Conservation (phyloP, 2,329 filamentous ascomycete species). For the Canariomyces notabilis region DNA sequence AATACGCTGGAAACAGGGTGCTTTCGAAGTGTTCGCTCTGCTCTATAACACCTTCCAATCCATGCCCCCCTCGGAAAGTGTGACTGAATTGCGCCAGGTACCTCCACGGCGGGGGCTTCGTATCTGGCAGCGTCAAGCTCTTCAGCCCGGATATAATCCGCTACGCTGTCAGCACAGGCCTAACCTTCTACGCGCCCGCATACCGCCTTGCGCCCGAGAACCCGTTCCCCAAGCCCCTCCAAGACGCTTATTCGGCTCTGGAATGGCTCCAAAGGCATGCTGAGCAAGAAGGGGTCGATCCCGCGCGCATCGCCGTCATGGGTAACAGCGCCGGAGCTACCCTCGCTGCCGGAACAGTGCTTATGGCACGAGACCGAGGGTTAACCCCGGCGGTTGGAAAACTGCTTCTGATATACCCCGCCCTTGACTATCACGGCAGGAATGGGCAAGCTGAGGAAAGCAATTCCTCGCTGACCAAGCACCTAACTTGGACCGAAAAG, state of each 20-base stretch:
- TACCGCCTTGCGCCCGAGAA: conserved; percentile 48
- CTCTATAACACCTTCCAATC: too few species aligned
- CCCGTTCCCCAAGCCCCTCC: conserved; percentile 39
- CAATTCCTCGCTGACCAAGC: conserved; percentile 2
- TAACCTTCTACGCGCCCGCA: conserved; percentile 34
- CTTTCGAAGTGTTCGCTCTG: too few species aligned
- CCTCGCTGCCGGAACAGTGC: conserved; percentile 26
- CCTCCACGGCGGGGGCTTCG: conserved; percentile 28
- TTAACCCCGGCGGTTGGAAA: conserved; percentile 30
- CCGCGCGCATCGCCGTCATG: conserved; percentile 23
- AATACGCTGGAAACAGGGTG: too few species aligned
- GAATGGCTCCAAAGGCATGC: conserved; percentile 32
- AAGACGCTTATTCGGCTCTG: conserved; percentile 34
- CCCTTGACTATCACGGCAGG: conserved; percentile 34
- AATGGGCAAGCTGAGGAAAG: conserved; percentile 17
- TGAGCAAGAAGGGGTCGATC: conserved; percentile 22
- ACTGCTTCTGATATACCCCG: conserved; percentile 34
- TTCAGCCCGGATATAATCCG: conserved; percentile 15
- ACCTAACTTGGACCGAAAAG: conserved; percentile 23
- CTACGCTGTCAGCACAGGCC: conserved; percentile 14
- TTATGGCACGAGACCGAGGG: conserved; percentile 37
- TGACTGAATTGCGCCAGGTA: too few species aligned
- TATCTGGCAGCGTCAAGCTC: conserved; percentile 21
- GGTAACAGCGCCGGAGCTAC: conserved; percentile 28
- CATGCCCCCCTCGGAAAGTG: too few species aligned